Conservation (phyloP, 805 yeast genomes). For the Yamadazyma sp. region DNA sequence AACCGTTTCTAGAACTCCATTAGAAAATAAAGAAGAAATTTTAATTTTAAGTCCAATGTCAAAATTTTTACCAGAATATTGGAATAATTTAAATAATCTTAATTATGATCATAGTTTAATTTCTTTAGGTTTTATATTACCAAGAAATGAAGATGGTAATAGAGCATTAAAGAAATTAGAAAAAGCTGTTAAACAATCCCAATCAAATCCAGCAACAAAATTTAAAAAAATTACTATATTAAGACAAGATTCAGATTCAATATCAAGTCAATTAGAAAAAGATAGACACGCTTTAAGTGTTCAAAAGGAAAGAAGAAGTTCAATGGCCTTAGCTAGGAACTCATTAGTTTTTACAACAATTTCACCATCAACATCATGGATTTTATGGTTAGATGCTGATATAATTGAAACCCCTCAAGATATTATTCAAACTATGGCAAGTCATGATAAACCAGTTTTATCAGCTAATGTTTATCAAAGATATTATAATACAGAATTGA, state of each 20-base stretch:
- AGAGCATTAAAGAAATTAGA: slow-evolving; percentile 69
- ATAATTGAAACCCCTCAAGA: slow-evolving; percentile 83
- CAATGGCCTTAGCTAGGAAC: slow-evolving; percentile 94
- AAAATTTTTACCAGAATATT: slow-evolving; percentile 77
- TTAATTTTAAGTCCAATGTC: slow-evolving; percentile 89
- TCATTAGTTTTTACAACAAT: slow-evolving; percentile 85
- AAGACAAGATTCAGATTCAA: slow-evolving; percentile 84
- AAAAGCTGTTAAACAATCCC: slow-evolving; percentile 68
- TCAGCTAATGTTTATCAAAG: slow-evolving; percentile 94
- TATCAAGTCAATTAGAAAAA: slow-evolving; percentile 73
- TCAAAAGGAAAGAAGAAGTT: slow-evolving; percentile 84
- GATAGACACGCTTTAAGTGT: slow-evolving; percentile 85
- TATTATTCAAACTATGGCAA: slow-evolving; percentile 80
- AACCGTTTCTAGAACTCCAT: slow-evolving; percentile 68
- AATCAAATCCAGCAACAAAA: slow-evolving; percentile 56
- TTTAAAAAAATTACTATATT: slow-evolving; percentile 83
- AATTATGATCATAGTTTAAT: slow-evolving; percentile 81
- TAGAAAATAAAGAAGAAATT: slow-evolving; percentile 74
- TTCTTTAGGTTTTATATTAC: slow-evolving; percentile 89
- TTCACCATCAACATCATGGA: slow-evolving; percentile 91
- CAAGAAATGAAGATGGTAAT: slow-evolving; percentile 81
- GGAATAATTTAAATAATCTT: slow-evolving; percentile 76
- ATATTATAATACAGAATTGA: slow-evolving; percentile 55
- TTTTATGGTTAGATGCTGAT: slow-evolving; percentile 95
- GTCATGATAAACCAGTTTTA: slow-evolving; percentile 81